Evolutionary conservation across 2,329 filamentous ascomycete genomes (phyloP), one percentile per base, ranked within the genome.

Genomic region (Sporothrix pseudoabietina): DNA sequence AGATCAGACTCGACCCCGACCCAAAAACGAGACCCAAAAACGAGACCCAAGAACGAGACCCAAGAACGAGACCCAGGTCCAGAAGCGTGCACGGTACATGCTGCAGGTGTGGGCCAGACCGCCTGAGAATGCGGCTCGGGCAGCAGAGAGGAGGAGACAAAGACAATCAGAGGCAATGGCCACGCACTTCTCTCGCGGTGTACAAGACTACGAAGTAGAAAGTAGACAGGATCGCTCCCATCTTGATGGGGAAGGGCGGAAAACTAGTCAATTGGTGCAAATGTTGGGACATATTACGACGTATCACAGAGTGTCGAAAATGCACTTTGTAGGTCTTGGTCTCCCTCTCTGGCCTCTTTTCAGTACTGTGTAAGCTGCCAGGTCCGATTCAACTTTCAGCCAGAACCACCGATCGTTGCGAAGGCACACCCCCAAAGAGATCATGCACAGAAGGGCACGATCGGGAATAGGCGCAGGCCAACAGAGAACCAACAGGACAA

Each of bases 231-330:
- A 26, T 26, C 26, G 26, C 26, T 26, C 26, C 26, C 26, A 26
- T 26, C 26, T 26, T 26, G 26, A 63, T 41, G 59, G 30, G 59
- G 59, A 63, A 63, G 59, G 7, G 35, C 59, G 59, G 59, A 63
- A 63, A 1, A 41, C 8, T 19, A 26, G 52, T 12, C 4, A 14
- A 26, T 55, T 22, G 52, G 22, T 30, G 52, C 9, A 55, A 12
- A 30, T 10, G 52, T 8, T 30, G 26, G 10, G 22, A 55, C 14
- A 9, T 55, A 9, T 12, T 26, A 30, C 22, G 22, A 22, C 22
- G 52, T 7, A 22, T 26, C 16, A 55, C 3, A 6, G 9, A 9
- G 9, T 30, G 52, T 55, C 26, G 22, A 55, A 10, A 12, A 22
- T 26, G 22, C 44, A 49, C 14, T 49, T 19, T 55, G 9, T 26